Conservation (phyloP, 352 stramenopile species). For the Thalassiosira sp. region DNA sequence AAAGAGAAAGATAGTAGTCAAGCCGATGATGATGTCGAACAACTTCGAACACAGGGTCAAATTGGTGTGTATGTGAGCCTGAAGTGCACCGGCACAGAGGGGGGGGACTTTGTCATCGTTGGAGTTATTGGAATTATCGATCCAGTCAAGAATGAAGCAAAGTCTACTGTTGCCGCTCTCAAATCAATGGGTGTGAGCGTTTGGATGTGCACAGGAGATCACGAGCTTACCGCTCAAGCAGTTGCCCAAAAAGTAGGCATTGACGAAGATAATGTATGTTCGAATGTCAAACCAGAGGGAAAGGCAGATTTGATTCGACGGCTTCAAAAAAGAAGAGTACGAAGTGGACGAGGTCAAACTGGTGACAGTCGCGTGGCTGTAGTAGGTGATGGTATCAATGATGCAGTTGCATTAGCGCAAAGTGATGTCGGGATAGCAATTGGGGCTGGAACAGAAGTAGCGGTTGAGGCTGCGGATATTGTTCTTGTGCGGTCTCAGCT, state of each 20-base stretch:
- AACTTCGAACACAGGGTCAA: constrained; percentile 48
- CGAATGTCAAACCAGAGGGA: constrained; percentile 91
- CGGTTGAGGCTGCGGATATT: constrained; percentile 94
- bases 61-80: constrained; percentile 65
- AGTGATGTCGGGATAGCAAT: constrained; percentile 94
- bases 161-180: constrained; percentile 87
- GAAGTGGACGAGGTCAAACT: constrained; percentile 1
- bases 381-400: constrained; percentile 97
- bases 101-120: constrained; percentile 30
- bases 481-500: constrained; percentile 84
- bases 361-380: constrained; percentile 68
- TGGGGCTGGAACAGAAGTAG: constrained; percentile 94
- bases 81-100: constrained; percentile 1
- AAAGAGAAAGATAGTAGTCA: constrained; percentile 8
- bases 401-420: constrained; percentile 93
- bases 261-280: constrained; percentile 88
- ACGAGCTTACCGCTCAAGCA: constrained; percentile 89
- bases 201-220: constrained; percentile 97
- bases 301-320: constrained; percentile 91
- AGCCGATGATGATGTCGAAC: constrained; percentile 37
- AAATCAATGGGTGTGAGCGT: constrained; percentile 91
- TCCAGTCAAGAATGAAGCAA: constrained; percentile 57
- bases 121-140: constrained; percentile 62
- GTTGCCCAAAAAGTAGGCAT: constrained; percentile 93
- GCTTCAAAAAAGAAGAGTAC: constrained; percentile 79